Evolutionary conservation across 108 stramenopile species (phyloP), one percentile per base, ranked within the genome.

Genomic region (Cyclotella choctawhatcheeana): DNA sequence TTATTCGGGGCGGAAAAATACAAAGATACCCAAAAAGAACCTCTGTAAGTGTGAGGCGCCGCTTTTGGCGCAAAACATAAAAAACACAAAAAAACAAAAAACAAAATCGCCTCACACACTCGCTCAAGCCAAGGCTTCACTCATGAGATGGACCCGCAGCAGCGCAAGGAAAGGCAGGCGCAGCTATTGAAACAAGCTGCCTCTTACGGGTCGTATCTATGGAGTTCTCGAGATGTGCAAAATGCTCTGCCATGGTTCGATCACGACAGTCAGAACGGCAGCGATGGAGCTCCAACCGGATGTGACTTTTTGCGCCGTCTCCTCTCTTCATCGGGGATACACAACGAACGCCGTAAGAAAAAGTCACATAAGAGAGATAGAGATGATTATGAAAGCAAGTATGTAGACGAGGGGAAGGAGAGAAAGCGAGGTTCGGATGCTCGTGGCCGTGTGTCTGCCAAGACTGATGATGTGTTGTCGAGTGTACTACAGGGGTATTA

Each of bases 201-300:
- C n/a, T 67, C 72, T n/a, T 66, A 79, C 62, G 79, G 79, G 7
- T 68, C 79, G 0, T 80, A 80, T 64, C 61, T 76, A 4, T 80
- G 79, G 79, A 34, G 67, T 40, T 31, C 69, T 29, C 1, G 16
- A 16, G 79, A 80, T 51, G 69, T 80, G n/a, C 37, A 63, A 35
- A 80, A 80, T 58, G 79, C 79, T n/a, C 55, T 80, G 0, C 40
- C 70, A 13, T 80, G 79, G 79, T 80, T 80, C 45, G 4, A 13
- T 31, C 2, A 5, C 56, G 10, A 2, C 54, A 18, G 6, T 22
- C 52, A 34, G 16, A 30, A 54, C 54, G 25, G 2, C 17, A 53
- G 30, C 17, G 51, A 14, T 2, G 24, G 54, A 5, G 44, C 50
- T 25, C 37, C 27, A 58, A 32, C 2, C 1, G 76, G 76, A 14